A percentile compares a stretch with the other conserved stretches of the same genome.
These are phyloP conservation scores for Mycena kentingensis DNA, from an alignment of 768 basidiomycete genomes.

Conservation along the genomic window DNA sequence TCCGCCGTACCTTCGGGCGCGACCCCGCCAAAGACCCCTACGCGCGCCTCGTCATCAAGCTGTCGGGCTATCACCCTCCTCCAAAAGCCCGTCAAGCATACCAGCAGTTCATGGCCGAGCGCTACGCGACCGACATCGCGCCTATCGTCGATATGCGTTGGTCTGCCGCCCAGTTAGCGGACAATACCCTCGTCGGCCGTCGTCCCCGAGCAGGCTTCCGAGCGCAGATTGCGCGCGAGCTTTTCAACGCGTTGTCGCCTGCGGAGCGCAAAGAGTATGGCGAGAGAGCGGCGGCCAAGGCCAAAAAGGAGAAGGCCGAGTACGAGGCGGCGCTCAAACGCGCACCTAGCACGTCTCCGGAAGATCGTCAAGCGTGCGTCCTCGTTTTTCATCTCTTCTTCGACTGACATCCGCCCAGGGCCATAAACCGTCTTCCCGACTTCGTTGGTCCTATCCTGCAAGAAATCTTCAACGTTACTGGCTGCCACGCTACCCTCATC, in stretches of 20 bases:
- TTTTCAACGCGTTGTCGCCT: background rate
- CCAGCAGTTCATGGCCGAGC: constrained; percentile 11
- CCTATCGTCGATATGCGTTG: background rate
- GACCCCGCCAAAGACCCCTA: constrained; percentile 8
- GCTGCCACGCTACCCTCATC: background rate
- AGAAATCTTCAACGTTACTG: constrained; percentile 3
- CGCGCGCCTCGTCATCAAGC: constrained; percentile 1
- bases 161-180: background rate
- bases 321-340: background rate
- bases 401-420: background rate
- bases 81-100: constrained; percentile 9
- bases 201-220: constrained; percentile 4
- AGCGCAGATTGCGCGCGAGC: background rate
- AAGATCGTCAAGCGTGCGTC: constrained; percentile 6
- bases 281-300: background rate
- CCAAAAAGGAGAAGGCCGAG: background rate
- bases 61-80: background rate
- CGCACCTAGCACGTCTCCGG: background rate
- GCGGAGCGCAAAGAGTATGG: background rate
- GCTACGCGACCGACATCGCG: background rate
- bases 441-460: constrained; percentile 7
- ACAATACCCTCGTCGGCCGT: background rate
- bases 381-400: background rate
- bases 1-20: background rate
- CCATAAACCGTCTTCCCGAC: background rate